Conservation (phyloP, 2,329 filamentous ascomycete species). For the Colletotrichum plurivorum region DNA sequence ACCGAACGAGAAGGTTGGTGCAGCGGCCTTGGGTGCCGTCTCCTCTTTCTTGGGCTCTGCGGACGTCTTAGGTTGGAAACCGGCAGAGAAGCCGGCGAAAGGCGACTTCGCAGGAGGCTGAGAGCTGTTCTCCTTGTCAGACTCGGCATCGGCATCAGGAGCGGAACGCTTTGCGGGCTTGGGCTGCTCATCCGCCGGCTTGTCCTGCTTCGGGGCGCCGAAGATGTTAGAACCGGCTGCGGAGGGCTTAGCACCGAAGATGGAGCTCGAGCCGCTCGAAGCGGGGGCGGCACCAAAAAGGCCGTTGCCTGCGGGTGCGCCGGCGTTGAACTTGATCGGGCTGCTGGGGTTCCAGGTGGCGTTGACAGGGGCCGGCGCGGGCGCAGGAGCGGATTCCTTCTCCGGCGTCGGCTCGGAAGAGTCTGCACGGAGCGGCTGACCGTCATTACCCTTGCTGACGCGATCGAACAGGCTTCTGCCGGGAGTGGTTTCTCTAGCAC, state of each 20-base stretch:
- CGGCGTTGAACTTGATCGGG: conserved; percentile 68
- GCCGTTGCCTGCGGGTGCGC: conserved; percentile 40
- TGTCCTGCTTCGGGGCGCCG: conserved; percentile 51
- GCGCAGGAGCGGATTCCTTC: conserved; percentile 48
- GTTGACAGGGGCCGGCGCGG: conserved; percentile 49
- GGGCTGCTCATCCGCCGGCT: conserved; percentile 46
- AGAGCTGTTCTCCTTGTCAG: conserved; percentile 61
- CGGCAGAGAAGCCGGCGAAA: conserved; percentile 44
- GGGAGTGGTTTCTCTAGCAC: conserved; percentile 60
- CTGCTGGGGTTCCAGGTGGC: conserved; percentile 64
- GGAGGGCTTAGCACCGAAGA: conserved; percentile 55
- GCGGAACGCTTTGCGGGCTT: conserved; percentile 41
- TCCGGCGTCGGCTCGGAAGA: conserved; percentile 48
- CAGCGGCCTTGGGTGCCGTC: conserved; percentile 27
- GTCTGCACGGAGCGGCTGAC: conserved; percentile 62
- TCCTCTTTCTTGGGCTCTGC: conserved; percentile 43
- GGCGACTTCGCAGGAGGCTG: conserved; percentile 51
- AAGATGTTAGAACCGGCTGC: conserved; percentile 52
- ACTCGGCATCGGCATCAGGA: conserved; percentile 53
- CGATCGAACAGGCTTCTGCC: conserved; percentile 70
- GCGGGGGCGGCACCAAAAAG: conserved; percentile 43
- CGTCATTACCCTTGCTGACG: conserved; percentile 64
- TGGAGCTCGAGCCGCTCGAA: conserved; percentile 48
- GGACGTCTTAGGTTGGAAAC: conserved; percentile 51
- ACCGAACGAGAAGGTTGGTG: conserved; percentile 40